A percentile compares a stretch with the other conserved stretches of the same genome.
phyloP scores from a whole-genome alignment of 805 yeast species.

The Candida boleticola region DNA sequence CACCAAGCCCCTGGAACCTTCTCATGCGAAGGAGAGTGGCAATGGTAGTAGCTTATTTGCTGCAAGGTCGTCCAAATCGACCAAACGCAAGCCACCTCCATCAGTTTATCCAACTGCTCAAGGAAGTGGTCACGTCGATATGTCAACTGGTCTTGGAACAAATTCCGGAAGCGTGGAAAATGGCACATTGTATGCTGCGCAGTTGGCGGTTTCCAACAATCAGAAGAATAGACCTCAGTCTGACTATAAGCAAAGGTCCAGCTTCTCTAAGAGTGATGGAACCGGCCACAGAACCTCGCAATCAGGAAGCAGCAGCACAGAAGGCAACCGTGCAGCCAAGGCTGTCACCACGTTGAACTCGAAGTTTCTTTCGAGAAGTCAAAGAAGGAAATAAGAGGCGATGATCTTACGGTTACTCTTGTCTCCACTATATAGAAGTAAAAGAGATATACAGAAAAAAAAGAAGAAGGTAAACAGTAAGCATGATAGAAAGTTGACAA shows the following conservation, averaged over 20 bases:
- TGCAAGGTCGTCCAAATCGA: conserved; percentile 13
- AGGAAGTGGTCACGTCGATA: conserved; percentile 16
- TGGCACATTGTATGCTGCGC: conserved; percentile 43
- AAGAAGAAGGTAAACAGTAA: background rate
- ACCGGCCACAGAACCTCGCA: no score
- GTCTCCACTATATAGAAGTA: no score
- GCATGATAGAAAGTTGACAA: no score
- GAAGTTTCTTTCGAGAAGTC: conserved; percentile 56
- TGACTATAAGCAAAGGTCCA: conserved; percentile 30
- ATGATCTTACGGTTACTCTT: no score
- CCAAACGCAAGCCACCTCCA: conserved; percentile 33
- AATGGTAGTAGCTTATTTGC: conserved; percentile 14
- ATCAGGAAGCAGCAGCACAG: background rate
- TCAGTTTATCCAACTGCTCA: conserved; percentile 17
- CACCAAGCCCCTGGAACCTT: background rate
- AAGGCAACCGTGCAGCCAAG: conserved; percentile 6
- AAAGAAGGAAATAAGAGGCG: conserved; percentile 45
- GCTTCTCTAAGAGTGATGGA: conserved; percentile 32
- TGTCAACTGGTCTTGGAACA: conserved; percentile 29
- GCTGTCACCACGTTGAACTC: conserved; percentile 58
- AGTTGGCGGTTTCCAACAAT: conserved; percentile 38
- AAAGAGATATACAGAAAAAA: conserved; percentile 1
- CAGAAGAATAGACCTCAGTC: conserved; percentile 15
- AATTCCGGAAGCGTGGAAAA: conserved; percentile 14
- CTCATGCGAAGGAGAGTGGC: background rate